Evolutionary conservation across 2,329 filamentous ascomycete species (phyloP).

Genomic region (Spiromastix sp.): DNA sequence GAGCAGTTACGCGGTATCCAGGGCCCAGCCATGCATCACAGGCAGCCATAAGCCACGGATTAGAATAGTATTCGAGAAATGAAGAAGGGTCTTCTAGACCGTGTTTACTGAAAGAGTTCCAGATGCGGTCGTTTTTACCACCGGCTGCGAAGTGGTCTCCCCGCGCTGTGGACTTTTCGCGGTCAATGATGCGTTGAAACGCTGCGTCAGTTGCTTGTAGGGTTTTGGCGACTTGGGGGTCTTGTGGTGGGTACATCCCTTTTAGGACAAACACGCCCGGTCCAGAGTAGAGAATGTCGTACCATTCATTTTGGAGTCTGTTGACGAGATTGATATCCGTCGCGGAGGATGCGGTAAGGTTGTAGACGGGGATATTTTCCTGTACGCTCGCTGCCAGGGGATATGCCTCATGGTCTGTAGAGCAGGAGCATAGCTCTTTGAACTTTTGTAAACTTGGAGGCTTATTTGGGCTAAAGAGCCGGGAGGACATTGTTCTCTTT

Average conservation of each 20-base stretch:
- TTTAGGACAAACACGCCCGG: constrained; percentile 52
- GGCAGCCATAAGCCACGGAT: constrained; percentile 46
- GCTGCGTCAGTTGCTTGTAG: constrained; percentile 30
- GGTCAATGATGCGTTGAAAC: constrained; percentile 40
- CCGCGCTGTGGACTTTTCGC: constrained; percentile 30
- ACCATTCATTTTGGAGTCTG: constrained; percentile 50
- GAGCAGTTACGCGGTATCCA: constrained; percentile 49
- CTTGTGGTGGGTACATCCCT: constrained; percentile 42
- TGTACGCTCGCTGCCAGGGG: constrained; percentile 37
- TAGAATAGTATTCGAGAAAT: constrained; percentile 50
- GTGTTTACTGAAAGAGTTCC: constrained; percentile 58
- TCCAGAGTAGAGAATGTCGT: constrained; percentile 45
- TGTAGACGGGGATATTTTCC: constrained; percentile 48
- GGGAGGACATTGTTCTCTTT: constrained; percentile 9
- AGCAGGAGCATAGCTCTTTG: constrained; percentile 35
- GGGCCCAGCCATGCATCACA: constrained; percentile 50
- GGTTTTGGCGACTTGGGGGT: no score
- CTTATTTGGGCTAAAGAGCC: constrained; percentile 17
- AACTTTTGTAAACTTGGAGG: constrained; percentile 35
- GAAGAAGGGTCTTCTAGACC: constrained; percentile 40
- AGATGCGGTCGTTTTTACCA: constrained; percentile 51
- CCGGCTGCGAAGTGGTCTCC: constrained; percentile 53
- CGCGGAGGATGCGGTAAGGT: constrained; percentile 30
- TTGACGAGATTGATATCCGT: constrained; percentile 20
- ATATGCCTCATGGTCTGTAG: constrained; percentile 30